Percentiles rank a stretch among this genome's conserved stretches.
These are phyloP conservation scores for Phytophthora foliorum DNA, from an alignment of 352 stramenopile species.

Conservation along the genomic window DNA sequence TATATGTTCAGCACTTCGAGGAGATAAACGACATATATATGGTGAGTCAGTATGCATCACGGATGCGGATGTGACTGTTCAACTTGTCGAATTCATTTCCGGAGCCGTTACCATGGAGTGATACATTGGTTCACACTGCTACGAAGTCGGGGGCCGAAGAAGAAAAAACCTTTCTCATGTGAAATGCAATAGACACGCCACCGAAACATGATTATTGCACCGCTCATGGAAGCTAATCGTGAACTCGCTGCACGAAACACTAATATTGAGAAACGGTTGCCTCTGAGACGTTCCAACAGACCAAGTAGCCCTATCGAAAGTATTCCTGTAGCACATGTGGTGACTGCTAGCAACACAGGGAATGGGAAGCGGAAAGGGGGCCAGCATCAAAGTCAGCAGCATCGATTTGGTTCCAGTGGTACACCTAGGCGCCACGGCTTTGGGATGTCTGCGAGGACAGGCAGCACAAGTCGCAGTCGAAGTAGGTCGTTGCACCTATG, in stretches of 20 bases:
- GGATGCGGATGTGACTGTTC: not conserved
- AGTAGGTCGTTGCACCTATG: no score
- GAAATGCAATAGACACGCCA: slow-evolving; percentile 5
- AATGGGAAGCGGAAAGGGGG: no score
- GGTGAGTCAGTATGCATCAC: not conserved
- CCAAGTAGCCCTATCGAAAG: no score
- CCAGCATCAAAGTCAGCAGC: no score
- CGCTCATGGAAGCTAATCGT: not conserved
- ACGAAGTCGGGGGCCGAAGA: not conserved
- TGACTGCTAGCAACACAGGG: no score
- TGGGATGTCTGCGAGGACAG: no score
- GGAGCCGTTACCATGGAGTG: not conserved
- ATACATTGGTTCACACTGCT: not conserved
- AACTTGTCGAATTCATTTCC: not conserved
- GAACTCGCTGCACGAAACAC: not conserved
- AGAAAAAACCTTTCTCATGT: not conserved
- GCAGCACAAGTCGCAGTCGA: no score
- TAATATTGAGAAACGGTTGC: not conserved
- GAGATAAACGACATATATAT: slow-evolving; percentile 7
- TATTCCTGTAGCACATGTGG: no score
- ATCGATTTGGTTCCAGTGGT: no score
- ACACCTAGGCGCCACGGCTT: no score
- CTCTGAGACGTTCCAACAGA: no score
- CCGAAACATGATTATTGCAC: not conserved
- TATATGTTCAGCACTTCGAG: not conserved